Evolutionary conservation across 1,284 basidiomycete genomes (phyloP), one percentile per base, ranked within the genome.

Genomic region (Gymnopus androsaceus): DNA sequence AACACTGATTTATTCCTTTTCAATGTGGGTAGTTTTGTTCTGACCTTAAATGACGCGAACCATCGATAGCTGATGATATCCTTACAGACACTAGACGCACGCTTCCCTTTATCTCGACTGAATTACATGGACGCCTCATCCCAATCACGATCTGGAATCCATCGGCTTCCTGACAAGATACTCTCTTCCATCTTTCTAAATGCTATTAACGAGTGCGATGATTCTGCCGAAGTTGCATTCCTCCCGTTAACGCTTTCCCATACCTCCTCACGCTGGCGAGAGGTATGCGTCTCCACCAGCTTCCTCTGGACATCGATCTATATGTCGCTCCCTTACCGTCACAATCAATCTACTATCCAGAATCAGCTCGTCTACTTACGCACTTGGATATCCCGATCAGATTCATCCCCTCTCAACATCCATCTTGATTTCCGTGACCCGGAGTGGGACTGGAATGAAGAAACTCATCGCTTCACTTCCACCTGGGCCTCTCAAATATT

Each of bases 211-310:
- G 41, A 15, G 14, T 23, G 30, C 33, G 58, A 65, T 30, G 51
- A 66, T 54, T 61, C 62, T 17, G 53, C 63, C 41, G 65, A 71
- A 44, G 48, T 48, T 48, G 56, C 70, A 55, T 54, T 67, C 60
- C 56, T 66, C 54, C 64, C 64, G 12, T 61, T 63, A 2, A 62
- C 64, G 19, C 58, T 82, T 17, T 77, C 76, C 2, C 78, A 81
- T 48, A 75, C 80, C n/a, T 82, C 75, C 37, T 66, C 64, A 34
- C 72, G 69, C 48, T 83, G 81, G 81, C 69, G 79, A 54, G 60
- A 68, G 19, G 59, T 79, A 14, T 72, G 77, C 1, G 65, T 82
- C 4, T 67, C 73, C 9, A 76, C 70, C 7, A 68, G 74, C 28
- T 63, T 58, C 4, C 62, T 83, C 12, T 83, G 81, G 82, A 70